Conservation (phyloP, 352 stramenopile species). For the Phytophthora multivora region DNA sequence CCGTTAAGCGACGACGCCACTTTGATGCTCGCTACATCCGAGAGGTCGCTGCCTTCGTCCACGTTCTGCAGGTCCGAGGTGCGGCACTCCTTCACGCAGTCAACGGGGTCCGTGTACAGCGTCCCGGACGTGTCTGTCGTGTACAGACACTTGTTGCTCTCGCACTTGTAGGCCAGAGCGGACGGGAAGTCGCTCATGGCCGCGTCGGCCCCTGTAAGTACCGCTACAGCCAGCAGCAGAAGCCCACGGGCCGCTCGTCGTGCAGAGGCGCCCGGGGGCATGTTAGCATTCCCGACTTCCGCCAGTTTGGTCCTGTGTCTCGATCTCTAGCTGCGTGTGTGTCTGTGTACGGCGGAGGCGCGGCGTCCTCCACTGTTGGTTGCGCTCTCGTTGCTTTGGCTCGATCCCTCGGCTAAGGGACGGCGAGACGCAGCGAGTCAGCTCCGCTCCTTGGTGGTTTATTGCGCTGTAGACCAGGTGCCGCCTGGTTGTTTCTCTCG, state of each 20-base stretch:
- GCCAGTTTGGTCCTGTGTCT: constrained; percentile 22
- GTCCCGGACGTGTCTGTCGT: constrained; percentile 31
- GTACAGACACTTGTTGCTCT: constrained; percentile 54
- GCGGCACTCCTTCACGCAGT: constrained; percentile 58
- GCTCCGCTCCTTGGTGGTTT: background rate
- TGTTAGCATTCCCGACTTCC: constrained; percentile 28
- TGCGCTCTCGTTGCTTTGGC: constrained; percentile 2
- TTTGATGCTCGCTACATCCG: constrained; percentile 47
- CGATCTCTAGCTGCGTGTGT: constrained; percentile 1
- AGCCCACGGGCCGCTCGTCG: constrained; percentile 1
- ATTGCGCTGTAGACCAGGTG: constrained; percentile 9
- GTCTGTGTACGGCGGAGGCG: constrained; percentile 14
- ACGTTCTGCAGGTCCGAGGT: constrained; percentile 49
- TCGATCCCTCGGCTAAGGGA: constrained; percentile 1
- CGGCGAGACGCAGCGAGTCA: constrained; percentile 5
- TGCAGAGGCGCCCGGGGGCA: constrained; percentile 15
- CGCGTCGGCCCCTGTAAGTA: background rate
- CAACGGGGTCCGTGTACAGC: constrained; percentile 47
- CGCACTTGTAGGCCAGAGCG: constrained; percentile 53
- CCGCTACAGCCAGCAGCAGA: background rate
- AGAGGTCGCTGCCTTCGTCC: constrained; percentile 52
- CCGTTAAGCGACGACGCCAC: constrained; percentile 64
- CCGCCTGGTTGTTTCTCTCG: constrained; percentile 30
- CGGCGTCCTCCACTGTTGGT: constrained; percentile 17
- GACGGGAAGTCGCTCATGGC: constrained; percentile 38